Percentiles rank a stretch among this genome's conserved stretches.
phyloP scores from a whole-genome alignment of 768 basidiomycete genomes.

The Hypholoma sublateritium region DNA sequence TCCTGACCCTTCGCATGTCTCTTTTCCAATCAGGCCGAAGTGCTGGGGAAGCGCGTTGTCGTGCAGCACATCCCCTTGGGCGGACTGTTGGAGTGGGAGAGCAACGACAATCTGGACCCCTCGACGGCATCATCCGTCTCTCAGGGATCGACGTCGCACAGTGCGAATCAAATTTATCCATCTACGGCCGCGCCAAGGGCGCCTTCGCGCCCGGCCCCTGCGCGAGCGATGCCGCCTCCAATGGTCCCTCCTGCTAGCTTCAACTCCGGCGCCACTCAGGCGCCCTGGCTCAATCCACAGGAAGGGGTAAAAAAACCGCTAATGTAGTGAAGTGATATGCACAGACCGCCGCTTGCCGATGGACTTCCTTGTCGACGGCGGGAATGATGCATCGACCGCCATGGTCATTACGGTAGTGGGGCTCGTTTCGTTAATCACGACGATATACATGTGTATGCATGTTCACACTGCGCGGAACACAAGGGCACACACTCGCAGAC shows the following conservation, averaged over 20 bases:
- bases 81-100: conserved; percentile 71
- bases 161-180: conserved; percentile 6
- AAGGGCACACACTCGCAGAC: background rate
- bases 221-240: background rate
- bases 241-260: background rate
- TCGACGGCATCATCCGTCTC: background rate
- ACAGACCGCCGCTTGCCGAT: background rate
- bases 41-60: conserved; percentile 92
- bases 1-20: background rate
- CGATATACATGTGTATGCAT: background rate
- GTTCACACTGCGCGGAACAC: background rate
- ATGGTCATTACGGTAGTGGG: no score
- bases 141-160: background rate
- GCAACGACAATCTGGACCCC: background rate
- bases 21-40: conserved; percentile 63
- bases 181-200: conserved; percentile 7
- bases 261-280: background rate
- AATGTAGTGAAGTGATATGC: background rate
- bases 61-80: conserved; percentile 93
- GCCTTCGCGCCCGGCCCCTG: background rate
- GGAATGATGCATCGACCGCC: background rate
- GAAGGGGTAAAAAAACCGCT: background rate
- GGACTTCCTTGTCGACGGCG: background rate
- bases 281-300: background rate
- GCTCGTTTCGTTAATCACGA: background rate